Base-by-base conservation (phyloP, 106 monocot genomes). In the Dendrobium huoshanense region DNA sequence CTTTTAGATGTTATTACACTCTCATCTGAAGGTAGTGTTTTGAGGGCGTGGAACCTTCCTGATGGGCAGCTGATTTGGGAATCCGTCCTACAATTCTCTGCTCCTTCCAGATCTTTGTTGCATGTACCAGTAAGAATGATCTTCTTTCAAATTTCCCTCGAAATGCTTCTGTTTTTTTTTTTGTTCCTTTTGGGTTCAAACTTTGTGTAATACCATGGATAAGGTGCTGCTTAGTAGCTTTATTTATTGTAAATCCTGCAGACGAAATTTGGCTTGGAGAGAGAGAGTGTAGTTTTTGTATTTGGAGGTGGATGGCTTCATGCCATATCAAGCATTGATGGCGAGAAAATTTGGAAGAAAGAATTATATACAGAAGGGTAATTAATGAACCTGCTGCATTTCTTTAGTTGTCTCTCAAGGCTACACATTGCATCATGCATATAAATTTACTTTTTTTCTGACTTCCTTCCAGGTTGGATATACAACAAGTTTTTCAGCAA, bases 11-110 rank as follows among this genome's bases (percentile, higher is more conserved):
- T 95, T 85, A 24, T 99, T 22, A 87, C 95, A 73, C 95, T 95
- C 48, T 99, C 99, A 55, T 95, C 95, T 61, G 85, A 83, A 85
- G 95, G 99, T 37, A 89, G 86, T 80, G 55, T 92, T 70, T 79
- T 99, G 79, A 93, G 99, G 80, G 95, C 99, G 80, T 99, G 99
- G 99, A 99, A 95, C 81, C 95, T 99, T 87, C 99, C 99, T 72
- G 99, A 99, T 88, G 99, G 99, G n/a, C 93, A 91, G 87, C 88
- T 99, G 90, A 87, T 91, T 55, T 99, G 99, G 99, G 99, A 99
- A 70, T 80, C 91, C 29, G 51, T 78, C 85, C 86, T 99, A 77
- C 90, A 87, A 73, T 72, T 79, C 85, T 91, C 88, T 55, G 78
- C 72, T 54, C 75, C 90, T 10, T 87, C 91, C 74, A 87, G 85